phyloP scores from a whole-genome alignment of 192 early-diverging fungal genomes.

The Polychytrium aggregatum region DNA sequence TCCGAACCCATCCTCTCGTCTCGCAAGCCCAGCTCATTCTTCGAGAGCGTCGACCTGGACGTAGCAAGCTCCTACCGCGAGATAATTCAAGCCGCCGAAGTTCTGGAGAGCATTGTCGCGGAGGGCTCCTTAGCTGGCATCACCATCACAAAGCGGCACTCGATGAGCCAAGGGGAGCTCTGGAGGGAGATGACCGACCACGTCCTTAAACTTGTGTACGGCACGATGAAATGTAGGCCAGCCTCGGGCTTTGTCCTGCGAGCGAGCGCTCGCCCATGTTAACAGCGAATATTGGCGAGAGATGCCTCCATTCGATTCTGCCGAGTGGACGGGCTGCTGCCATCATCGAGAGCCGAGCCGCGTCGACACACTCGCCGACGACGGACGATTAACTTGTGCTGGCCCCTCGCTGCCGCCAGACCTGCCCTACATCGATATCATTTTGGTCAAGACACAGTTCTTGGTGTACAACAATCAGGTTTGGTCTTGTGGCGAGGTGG shows the following conservation, averaged over 20 bases:
- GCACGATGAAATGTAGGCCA: slow-evolving; percentile 42
- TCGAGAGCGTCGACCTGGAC: slow-evolving; percentile 14
- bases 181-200: slow-evolving; percentile 29
- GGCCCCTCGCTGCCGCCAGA: too few relatives aligned
- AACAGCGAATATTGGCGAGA: too few relatives aligned
- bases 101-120: slow-evolving; percentile 35
- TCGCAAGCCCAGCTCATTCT: slow-evolving; percentile 4
- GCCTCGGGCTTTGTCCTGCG: neutral
- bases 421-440: slow-evolving; percentile 39
- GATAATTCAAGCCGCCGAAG: slow-evolving; percentile 31
- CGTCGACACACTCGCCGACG: too few relatives aligned
- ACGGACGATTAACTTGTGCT: neutral
- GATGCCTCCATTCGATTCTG: too few relatives aligned
- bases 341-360: too few relatives aligned
- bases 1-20: too few relatives aligned
- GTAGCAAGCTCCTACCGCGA: slow-evolving; percentile 18
- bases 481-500: too few relatives aligned
- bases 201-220: slow-evolving; percentile 39
- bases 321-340: too few relatives aligned
- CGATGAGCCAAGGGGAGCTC: neutral
- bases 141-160: slow-evolving; percentile 4
- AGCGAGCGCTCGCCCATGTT: too few relatives aligned
- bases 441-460: slow-evolving; percentile 45
- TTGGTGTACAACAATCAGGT: slow-evolving; percentile 47
- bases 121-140: slow-evolving; percentile 31